Percentiles rank a stretch among this genome's conserved stretches.
phyloP scores from a whole-genome alignment of 176 grass and related monocot genomes.

The maize (Zea mays) region DNA sequence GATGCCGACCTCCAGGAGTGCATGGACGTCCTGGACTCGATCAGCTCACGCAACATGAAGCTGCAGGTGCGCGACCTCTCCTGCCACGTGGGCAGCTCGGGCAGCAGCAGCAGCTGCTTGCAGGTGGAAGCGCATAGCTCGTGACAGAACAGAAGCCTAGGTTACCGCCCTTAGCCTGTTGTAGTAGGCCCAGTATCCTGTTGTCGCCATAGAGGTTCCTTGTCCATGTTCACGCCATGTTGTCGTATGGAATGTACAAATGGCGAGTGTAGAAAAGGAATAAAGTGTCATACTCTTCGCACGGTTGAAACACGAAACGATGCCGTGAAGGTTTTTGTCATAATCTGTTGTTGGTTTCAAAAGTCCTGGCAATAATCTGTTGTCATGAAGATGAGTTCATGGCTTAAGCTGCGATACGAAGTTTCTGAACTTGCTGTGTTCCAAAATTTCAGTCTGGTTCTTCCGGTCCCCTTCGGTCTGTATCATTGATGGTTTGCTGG shows the following conservation, averaged over 20 bases:
- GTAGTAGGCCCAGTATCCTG: slow-evolving; percentile 17
- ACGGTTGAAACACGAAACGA: background rate
- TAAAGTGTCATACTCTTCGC: background rate
- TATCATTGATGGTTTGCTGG: background rate
- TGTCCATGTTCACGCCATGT: background rate
- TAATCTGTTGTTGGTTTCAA: background rate
- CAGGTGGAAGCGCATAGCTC: slow-evolving; percentile 40
- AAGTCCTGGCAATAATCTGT: slow-evolving; percentile 15
- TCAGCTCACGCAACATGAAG: slow-evolving; percentile 52
- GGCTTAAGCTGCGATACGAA: background rate
- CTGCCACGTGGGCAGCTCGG: slow-evolving; percentile 47
- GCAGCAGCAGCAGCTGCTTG: slow-evolving; percentile 74
- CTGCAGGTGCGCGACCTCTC: slow-evolving; percentile 63
- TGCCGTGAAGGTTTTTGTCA: background rate
- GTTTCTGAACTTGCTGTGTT: slow-evolving; percentile 9
- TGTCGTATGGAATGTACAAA: slow-evolving; percentile 16
- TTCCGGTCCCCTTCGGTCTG: background rate
- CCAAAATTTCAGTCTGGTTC: background rate
- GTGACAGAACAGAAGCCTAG: background rate
- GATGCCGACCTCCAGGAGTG: slow-evolving; percentile 83
- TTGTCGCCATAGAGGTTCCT: background rate
- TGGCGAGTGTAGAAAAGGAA: background rate
- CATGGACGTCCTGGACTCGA: slow-evolving; percentile 69
- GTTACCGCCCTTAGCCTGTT: background rate
- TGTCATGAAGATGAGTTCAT: background rate